A percentile compares a stretch with the other conserved stretches of the same genome.
Evolutionary conservation across 352 stramenopile genomes (phyloP).

Genomic region (Pythium monospermum): DNA sequence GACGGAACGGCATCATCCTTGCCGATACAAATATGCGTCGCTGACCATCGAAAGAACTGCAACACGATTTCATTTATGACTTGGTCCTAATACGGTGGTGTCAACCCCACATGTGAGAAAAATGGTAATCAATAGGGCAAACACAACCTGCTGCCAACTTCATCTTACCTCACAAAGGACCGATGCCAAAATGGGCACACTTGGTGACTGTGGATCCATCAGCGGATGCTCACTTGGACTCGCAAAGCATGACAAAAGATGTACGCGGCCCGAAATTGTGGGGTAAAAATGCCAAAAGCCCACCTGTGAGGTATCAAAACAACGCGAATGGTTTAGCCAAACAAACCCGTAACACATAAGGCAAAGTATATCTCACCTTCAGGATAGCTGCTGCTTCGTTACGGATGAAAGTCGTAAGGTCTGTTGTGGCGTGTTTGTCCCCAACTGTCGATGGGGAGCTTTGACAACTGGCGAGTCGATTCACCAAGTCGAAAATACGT

Average conservation of each 20-base stretch:
- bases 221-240: no score
- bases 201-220: no score
- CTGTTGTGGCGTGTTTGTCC: background rate
- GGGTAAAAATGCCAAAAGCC: no score
- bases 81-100: background rate
- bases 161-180: no score
- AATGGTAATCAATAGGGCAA: no score
- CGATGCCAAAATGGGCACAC: no score
- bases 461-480: slow-evolving; percentile 1
- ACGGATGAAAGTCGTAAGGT: background rate
- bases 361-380: background rate
- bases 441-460: no score
- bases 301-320: no score
- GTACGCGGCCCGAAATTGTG: no score
- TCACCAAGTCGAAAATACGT: background rate
- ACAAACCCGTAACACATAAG: background rate
- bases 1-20: background rate
- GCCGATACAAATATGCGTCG: slow-evolving; percentile 2
- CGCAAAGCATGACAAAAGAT: no score
- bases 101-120: slow-evolving; percentile 1
- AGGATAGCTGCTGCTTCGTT: slow-evolving; percentile 5
- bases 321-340: background rate
- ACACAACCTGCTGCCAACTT: no score
- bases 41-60: background rate
- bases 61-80: slow-evolving; percentile 3